phyloP scores from a whole-genome alignment of 176 grass and related monocot species.

The Musa acuminata region DNA sequence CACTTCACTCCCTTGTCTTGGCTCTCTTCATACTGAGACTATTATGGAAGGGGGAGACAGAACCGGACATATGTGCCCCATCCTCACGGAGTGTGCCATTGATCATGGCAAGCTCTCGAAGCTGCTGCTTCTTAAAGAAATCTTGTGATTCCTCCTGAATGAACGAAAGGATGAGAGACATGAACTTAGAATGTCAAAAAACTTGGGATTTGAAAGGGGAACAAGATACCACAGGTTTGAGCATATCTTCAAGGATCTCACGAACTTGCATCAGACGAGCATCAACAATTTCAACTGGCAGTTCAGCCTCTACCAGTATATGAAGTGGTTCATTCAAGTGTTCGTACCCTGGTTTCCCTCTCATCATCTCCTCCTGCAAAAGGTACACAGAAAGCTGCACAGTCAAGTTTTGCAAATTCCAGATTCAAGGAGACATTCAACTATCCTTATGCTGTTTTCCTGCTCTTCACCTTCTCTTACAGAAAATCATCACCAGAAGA shows the following conservation, averaged over 20 bases:
- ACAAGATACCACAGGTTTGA: conserved; percentile 67
- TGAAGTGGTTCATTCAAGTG: conserved; percentile 93
- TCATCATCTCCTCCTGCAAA: conserved; percentile 85
- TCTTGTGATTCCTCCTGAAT: conserved; percentile 87
- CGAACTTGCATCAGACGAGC: conserved; percentile 72
- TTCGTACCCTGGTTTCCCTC: conserved; percentile 87
- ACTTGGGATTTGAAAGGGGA: not conserved
- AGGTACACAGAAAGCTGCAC: not conserved
- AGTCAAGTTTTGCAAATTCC: no score
- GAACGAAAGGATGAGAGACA: conserved; percentile 4
- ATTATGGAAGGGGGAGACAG: conserved; percentile 68
- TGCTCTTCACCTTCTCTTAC: not conserved
- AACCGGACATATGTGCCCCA: conserved; percentile 75
- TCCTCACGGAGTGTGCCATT: conserved; percentile 94
- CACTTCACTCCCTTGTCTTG: conserved; percentile 13
- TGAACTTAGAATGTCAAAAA: not conserved
- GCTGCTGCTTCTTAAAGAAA: conserved; percentile 97
- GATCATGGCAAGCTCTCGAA: conserved; percentile 78
- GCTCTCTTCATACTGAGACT: conserved; percentile 64
- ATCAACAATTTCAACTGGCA: conserved; percentile 78
- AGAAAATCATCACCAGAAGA: not conserved
- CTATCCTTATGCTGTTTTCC: not conserved
- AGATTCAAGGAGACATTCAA: no score
- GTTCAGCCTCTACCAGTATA: conserved; percentile 84
- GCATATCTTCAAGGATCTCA: conserved; percentile 81